Evolutionary conservation across 1,284 basidiomycete species (phyloP), one percentile per base, ranked within the genome.

Genomic region (Polyporus tsugae): DNA sequence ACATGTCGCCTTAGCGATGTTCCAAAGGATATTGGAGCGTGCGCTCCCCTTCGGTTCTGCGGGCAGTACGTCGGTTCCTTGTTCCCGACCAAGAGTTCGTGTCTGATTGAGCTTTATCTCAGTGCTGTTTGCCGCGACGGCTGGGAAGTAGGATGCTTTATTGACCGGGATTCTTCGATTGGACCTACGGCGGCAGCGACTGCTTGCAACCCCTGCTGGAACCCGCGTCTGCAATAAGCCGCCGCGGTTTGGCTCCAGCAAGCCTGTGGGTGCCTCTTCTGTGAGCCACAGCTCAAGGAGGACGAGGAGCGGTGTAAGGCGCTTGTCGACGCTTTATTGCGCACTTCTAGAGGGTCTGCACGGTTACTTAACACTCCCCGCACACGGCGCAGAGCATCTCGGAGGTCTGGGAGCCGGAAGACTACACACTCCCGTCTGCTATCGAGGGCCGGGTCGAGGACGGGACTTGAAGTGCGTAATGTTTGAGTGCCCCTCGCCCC

Each of bases 11-110:
- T 93, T 99, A 73, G 97, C 97, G 1, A 93, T 86, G 33, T 85
- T 98, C 35, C 95, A 95, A 7, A 93, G 95, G n/a, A 98, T 99
- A 96, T 99, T 96, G 96, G 94, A 99, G 72, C 91, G 94, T 52
- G 95, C 94, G 0, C 83, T 95, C 65, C 95, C 94, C 1, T 89
- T 95, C 44, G 88, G 91, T n/a, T 94, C 91, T 6, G 93, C 90
- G 11, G 93, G 93, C 71, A 91, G 89, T 89, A 75, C 82, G 35
- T 29, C 29, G 29, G 29, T 29, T 1, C 29, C 29, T 29, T 29
- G 29, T 29, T 29, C 29, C 17, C 33, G 7, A 33, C 59, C 15
- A 29, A 29, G 29, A 22, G 35, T 15, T 44, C 35, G 29, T 10
- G 22, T 29, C 19, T 52, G 33, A 53, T 46, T 13, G 39, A 42